Percentiles rank a stretch among this genome's conserved stretches.
phyloP scores from a whole-genome alignment of 495 filamentous ascomycete genomes.

The Peziza echinospora region DNA sequence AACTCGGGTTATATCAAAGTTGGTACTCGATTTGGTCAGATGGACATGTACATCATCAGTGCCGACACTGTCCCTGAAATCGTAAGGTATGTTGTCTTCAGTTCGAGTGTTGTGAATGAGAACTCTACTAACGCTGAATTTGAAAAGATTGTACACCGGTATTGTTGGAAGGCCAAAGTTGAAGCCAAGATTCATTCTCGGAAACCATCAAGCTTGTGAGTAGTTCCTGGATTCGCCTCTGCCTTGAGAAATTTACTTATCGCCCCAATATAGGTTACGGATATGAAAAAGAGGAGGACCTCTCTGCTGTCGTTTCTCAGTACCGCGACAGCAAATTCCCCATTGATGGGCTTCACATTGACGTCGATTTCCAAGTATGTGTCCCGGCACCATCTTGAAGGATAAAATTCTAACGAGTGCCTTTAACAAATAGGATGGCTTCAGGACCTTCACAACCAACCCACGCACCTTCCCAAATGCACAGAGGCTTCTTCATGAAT shows the following conservation, averaged over 20 bases:
- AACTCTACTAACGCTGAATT: too few species aligned
- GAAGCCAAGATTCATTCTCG: conserved; percentile 17
- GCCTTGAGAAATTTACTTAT: too few species aligned
- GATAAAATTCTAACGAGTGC: too few species aligned
- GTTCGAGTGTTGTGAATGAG: too few species aligned
- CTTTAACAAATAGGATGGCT: neutral
- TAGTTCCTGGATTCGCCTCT: neutral
- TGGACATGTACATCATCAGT: conserved; percentile 10
- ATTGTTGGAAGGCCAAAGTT: conserved; percentile 17
- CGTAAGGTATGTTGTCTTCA: conserved; percentile 9
- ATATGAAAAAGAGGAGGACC: conserved; percentile 7
- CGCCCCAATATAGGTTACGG: conserved; percentile 6
- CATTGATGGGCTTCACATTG: conserved; percentile 20
- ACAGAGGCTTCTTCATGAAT: conserved; percentile 12
- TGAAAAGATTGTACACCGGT: conserved; percentile 9
- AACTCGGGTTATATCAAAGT: conserved; percentile 11
- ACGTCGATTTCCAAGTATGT: conserved; percentile 19
- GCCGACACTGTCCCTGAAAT: conserved; percentile 10
- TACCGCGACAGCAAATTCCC: conserved; percentile 17
- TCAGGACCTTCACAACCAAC: conserved; percentile 17
- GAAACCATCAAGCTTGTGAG: conserved; percentile 14
- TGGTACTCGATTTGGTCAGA: conserved; percentile 12
- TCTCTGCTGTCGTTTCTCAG: conserved; percentile 3
- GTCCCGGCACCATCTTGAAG: too few species aligned
- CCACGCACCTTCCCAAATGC: conserved; percentile 11